Base-by-base conservation (phyloP, 75 land plant species). In the Cupressus sempervirens region DNA sequence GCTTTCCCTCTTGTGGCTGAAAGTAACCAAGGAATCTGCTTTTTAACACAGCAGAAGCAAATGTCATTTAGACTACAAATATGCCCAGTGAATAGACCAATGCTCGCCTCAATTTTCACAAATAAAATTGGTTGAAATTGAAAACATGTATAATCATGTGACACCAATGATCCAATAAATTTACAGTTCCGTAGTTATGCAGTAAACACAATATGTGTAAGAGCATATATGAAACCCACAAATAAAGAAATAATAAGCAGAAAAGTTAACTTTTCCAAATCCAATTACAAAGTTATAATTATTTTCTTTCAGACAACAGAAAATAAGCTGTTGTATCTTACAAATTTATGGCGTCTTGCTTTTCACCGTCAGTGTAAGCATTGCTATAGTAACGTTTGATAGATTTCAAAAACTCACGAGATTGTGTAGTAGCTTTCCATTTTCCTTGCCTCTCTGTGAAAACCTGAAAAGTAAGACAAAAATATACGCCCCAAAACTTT, bases 361-460 rank as follows among this genome's bases (percentile, higher is more conserved):
- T 98, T 92, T 98, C 99, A 82, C 98, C 96, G 87, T 98, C 99
- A 67, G 98, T 98, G 86, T 94, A 96, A 10, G 99, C 89, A 92
- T 98, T 98, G 91, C 99, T 96, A 87, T 98, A 98, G 85, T 98
- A 98, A 48, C 98, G 88, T 84, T 92, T 92, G 85, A 98, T 95
- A 13, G 99, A 94, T 84, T 96, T 98, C 73, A 96, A 54, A 91
- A 98, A 93, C 85, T 98, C 99, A 76, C 93, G 91, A 72, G 99
- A 96, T 54, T 98, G 99, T 48, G 99, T 94, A 0, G 99, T 95
- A 65, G 99, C 99, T 86, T 96, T 98, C 99, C 99, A 98, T 84
- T 93, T 96, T 38, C 99, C 98, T 84, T 95, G 97, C 91, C 98
- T 98, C 88, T 98, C 99, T 20, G 94, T 88, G 68, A 98, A 98